A percentile compares a stretch with the other conserved stretches of the same genome.
These are phyloP conservation scores for Choiromyces venosus DNA, from an alignment of 495 filamentous ascomycete species.

Conservation along the genomic window DNA sequence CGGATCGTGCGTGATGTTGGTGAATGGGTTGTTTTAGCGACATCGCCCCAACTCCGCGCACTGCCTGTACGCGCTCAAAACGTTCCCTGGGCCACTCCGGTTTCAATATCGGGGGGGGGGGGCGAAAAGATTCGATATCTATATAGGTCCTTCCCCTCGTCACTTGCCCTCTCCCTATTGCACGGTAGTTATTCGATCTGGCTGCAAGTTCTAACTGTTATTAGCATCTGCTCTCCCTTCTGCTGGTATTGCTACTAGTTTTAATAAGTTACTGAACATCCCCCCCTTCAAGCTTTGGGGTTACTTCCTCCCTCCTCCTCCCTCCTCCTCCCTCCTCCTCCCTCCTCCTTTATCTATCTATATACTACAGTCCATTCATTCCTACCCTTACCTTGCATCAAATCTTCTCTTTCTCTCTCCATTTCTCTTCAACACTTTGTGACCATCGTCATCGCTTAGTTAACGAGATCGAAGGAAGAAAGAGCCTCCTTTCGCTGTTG, in stretches of 20 bases:
- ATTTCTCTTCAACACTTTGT: not conserved
- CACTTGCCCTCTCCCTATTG: slow-evolving; percentile 5
- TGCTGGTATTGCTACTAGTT: not conserved
- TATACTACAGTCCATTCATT: not conserved
- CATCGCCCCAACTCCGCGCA: slow-evolving; percentile 21
- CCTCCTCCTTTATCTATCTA: not conserved
- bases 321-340: not conserved
- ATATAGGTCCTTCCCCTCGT: slow-evolving; percentile 24
- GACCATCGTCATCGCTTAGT: not conserved
- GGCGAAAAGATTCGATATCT: slow-evolving; percentile 28
- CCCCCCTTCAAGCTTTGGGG: not conserved
- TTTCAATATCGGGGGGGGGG: slow-evolving; percentile 22
- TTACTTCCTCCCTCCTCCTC: not conserved
- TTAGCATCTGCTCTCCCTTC: not conserved
- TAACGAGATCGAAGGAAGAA: not conserved
- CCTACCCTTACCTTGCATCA: not conserved
- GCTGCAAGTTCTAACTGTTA: not conserved
- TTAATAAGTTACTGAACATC: not conserved
- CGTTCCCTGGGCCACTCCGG: slow-evolving; percentile 12
- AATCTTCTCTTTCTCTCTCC: not conserved
- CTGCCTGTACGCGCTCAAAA: slow-evolving; percentile 21
- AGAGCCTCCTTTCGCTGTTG: not conserved
- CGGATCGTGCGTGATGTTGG: not conserved
- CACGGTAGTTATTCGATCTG: not conserved
- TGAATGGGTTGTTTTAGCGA: slow-evolving; percentile 26